phyloP scores from a whole-genome alignment of 1,284 basidiomycete genomes.

The Ganoderma boninense region DNA sequence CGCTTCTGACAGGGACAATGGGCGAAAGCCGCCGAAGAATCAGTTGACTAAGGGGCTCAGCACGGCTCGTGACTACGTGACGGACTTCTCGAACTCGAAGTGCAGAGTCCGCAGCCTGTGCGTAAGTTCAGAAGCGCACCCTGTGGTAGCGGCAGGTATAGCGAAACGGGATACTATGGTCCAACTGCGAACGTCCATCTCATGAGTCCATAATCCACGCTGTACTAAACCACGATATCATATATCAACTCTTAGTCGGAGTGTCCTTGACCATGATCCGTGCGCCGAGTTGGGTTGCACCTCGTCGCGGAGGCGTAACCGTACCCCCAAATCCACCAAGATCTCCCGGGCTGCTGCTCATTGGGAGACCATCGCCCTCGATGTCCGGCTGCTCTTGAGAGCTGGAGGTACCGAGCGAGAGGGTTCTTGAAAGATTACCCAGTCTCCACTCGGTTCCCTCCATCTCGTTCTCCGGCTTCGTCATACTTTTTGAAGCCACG shows the following conservation, averaged over 20 bases:
- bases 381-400: conserved; percentile 26
- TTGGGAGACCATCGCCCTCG: conserved; percentile 16
- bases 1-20: not conserved
- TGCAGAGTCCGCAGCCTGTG: not conserved
- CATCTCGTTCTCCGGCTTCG: conserved; percentile 22
- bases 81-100: conserved; percentile 3
- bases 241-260: conserved; percentile 35
- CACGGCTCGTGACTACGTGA: conserved; percentile 4
- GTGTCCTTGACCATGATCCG: conserved; percentile 34
- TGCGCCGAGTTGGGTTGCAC: conserved; percentile 3
- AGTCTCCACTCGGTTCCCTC: conserved; percentile 48
- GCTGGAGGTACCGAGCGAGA: conserved; percentile 39
- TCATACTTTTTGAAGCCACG: not conserved
- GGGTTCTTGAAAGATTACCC: conserved; percentile 48
- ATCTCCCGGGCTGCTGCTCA: conserved; percentile 26
- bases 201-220: not conserved
- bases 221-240: not conserved
- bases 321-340: conserved; percentile 23
- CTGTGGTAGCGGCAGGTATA: not conserved
- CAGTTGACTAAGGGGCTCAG: not conserved
- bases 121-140: not conserved
- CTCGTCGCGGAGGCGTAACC: not conserved
- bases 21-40: conserved; percentile 4
- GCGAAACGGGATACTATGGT: not conserved
- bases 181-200: not conserved